Conservation (phyloP, 1,284 basidiomycete genomes). For the Cryptococcus sp. region DNA sequence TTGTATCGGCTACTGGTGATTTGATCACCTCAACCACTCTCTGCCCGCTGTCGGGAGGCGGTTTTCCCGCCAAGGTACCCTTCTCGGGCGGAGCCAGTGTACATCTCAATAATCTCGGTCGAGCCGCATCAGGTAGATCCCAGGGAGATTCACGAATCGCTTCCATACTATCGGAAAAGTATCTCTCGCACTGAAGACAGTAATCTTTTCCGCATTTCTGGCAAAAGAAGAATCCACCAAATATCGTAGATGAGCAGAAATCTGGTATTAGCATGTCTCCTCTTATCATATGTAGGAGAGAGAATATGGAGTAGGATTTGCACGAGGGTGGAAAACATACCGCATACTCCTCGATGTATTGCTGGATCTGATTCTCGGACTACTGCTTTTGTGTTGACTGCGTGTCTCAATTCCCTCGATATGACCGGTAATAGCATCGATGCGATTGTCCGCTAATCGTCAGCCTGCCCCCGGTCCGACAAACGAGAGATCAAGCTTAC, state of each 20-base stretch:
- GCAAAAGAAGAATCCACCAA: conserved; percentile 85
- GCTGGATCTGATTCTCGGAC: conserved; percentile 66
- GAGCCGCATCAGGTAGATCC: conserved; percentile 49
- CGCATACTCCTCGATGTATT: conserved; percentile 72
- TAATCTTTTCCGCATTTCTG: conserved; percentile 82
- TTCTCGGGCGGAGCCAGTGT: background rate
- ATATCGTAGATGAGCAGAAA: conserved; percentile 87
- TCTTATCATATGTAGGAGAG: too few species aligned
- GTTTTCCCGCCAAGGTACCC: background rate
- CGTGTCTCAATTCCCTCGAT: conserved; percentile 63
- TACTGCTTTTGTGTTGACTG: conserved; percentile 60
- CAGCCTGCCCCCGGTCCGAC: background rate
- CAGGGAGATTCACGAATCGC: conserved; percentile 48
- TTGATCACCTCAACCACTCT: too few species aligned
- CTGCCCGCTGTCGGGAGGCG: too few species aligned
- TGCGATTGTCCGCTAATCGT: conserved; percentile 56
- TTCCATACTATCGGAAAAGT: conserved; percentile 61
- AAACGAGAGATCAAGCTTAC: conserved; percentile 17
- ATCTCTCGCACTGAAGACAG: conserved; percentile 74
- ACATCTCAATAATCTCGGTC: conserved; percentile 29
- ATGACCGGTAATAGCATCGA: conserved; percentile 65
- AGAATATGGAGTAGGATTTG: conserved; percentile 3
- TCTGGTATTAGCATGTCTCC: conserved; percentile 59
- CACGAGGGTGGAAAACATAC: conserved; percentile 51
- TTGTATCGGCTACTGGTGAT: too few species aligned